These are phyloP conservation scores for Rhodotorula taiwanensis DNA, from an alignment of 768 basidiomycete genomes.

Conservation along the genomic window DNA sequence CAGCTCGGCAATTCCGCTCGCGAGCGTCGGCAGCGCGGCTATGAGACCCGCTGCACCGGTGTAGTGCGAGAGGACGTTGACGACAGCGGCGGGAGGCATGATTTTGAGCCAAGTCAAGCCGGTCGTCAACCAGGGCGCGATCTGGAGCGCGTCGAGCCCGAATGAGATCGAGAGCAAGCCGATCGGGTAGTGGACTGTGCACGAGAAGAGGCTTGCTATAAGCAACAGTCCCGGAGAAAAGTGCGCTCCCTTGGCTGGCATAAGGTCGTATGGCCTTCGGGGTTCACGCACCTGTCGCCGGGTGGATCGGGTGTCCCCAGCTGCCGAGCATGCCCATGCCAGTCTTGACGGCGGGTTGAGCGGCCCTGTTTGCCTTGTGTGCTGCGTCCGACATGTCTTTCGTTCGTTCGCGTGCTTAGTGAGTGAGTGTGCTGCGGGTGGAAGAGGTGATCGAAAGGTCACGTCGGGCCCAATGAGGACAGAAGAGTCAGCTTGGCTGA, in stretches of 20 bases:
- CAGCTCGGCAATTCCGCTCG: conserved; percentile 43
- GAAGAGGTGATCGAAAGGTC: not conserved
- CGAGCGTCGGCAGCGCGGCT: conserved; percentile 41
- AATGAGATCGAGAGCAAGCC: conserved; percentile 38
- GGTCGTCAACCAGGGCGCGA: conserved; percentile 38
- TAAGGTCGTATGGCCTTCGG: conserved; percentile 34
- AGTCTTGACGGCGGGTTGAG: not conserved
- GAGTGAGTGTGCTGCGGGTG: no score
- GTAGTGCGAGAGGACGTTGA: conserved; percentile 42
- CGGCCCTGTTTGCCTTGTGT: not conserved
- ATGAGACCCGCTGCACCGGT: conserved; percentile 42
- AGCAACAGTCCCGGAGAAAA: no score
- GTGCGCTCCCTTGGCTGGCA: no score
- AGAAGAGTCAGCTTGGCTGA: not conserved
- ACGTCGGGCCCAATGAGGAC: no score
- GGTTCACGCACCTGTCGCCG: conserved; percentile 30
- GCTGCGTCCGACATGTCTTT: not conserved
- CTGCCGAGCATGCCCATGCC: conserved; percentile 27
- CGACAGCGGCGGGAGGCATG: conserved; percentile 38
- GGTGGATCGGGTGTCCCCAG: conserved; percentile 33
- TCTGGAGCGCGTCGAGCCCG: conserved; percentile 38
- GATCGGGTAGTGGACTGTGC: conserved; percentile 39
- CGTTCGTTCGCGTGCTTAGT: no score
- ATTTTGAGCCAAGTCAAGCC: conserved; percentile 30
- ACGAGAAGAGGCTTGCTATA: no score